A percentile compares a stretch with the other conserved stretches of the same genome.
These are phyloP conservation scores for Metarhizium rileyi DNA, from an alignment of 2,329 filamentous ascomycete genomes.

Conservation along the genomic window DNA sequence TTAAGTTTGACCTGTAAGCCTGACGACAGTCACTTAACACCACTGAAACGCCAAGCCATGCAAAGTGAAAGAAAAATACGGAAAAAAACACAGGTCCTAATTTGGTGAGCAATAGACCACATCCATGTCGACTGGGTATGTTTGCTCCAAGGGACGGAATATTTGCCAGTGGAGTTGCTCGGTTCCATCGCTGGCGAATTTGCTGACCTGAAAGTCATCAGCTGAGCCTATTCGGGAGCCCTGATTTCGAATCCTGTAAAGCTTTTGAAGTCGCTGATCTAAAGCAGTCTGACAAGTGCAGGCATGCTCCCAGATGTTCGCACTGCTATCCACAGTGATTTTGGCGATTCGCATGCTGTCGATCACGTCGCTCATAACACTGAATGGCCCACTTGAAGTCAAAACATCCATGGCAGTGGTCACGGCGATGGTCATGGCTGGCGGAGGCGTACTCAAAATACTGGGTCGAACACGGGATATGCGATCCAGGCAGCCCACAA, in stretches of 20 bases:
- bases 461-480: slow-evolving; percentile 22
- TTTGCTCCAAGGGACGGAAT: slow-evolving; percentile 22
- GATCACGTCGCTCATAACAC: slow-evolving; percentile 40
- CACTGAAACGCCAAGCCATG: slow-evolving; percentile 10
- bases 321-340: slow-evolving; percentile 44
- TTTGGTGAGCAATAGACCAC: slow-evolving; percentile 22
- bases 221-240: slow-evolving; percentile 17
- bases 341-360: slow-evolving; percentile 43
- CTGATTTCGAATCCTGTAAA: slow-evolving; percentile 24
- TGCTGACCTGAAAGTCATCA: slow-evolving; percentile 20
- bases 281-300: slow-evolving; percentile 40
- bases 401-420: slow-evolving; percentile 58
- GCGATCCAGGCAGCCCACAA: slow-evolving; percentile 31
- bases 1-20: background rate
- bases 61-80: slow-evolving; percentile 8
- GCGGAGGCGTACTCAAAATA: slow-evolving; percentile 38
- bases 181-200: slow-evolving; percentile 16
- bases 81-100: slow-evolving; percentile 9
- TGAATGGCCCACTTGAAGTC: slow-evolving; percentile 46
- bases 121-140: slow-evolving; percentile 29
- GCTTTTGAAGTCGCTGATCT: slow-evolving; percentile 24
- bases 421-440: slow-evolving; percentile 52
- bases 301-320: slow-evolving; percentile 50
- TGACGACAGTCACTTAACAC: background rate
- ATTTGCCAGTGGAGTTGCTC: slow-evolving; percentile 25